phyloP scores from a whole-genome alignment of 768 basidiomycete species.

The Leccinum incarnatum region DNA sequence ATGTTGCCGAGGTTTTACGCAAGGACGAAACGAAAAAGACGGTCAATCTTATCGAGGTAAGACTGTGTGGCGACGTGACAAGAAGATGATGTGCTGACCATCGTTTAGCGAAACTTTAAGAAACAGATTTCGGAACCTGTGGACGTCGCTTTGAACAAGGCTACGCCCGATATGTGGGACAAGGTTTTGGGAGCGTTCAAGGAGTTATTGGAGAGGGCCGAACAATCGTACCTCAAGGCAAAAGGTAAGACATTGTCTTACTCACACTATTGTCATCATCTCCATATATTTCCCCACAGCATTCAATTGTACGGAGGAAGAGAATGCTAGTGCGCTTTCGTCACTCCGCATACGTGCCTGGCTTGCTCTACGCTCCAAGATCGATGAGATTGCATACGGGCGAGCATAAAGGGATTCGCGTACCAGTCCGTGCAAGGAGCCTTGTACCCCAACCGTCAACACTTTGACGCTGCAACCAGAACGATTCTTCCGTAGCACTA shows the following conservation, averaged over 20 bases:
- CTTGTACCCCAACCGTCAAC: no score
- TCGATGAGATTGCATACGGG: constrained; percentile 55
- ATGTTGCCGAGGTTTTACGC: constrained; percentile 84
- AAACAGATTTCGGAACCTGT: constrained; percentile 90
- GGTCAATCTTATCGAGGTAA: constrained; percentile 91
- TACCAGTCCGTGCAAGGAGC: no score
- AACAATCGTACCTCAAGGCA: constrained; percentile 84
- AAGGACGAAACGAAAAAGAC: constrained; percentile 99
- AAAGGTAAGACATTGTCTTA: constrained; percentile 54
- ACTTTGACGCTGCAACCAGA: no score
- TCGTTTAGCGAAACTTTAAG: constrained; percentile 78
- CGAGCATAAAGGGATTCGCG: no score
- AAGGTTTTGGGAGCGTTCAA: constrained; percentile 70
- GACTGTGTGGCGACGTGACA: constrained; percentile 17
- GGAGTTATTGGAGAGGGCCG: constrained; percentile 68
- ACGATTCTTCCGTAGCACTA: no score
- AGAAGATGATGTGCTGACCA: background rate
- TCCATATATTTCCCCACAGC: constrained; percentile 43
- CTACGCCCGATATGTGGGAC: constrained; percentile 90
- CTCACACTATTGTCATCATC: background rate
- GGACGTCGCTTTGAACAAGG: constrained; percentile 77
- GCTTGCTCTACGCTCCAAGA: constrained; percentile 77
- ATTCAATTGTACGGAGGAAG: constrained; percentile 93
- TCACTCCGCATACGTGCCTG: constrained; percentile 79
- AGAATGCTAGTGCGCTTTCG: constrained; percentile 69